These are phyloP conservation scores for Aphanocladium album DNA, from an alignment of 2,329 filamentous ascomycete genomes.

Conservation along the genomic window DNA sequence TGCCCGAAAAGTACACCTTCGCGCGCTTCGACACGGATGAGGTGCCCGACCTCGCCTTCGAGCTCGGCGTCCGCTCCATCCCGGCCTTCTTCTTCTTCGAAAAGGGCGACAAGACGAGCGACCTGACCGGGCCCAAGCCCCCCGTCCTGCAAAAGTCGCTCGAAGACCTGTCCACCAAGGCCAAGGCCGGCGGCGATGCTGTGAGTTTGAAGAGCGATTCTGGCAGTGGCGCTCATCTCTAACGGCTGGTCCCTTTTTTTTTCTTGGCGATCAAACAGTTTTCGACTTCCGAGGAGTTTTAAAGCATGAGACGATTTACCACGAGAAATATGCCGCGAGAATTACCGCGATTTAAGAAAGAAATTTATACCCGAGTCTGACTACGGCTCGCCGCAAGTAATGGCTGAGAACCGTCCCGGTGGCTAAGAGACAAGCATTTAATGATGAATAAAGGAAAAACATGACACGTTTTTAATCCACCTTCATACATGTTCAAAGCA, in stretches of 20 bases:
- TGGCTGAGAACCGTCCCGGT: background rate
- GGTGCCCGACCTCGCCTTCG: constrained; percentile 43
- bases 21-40: constrained; percentile 57
- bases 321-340: background rate
- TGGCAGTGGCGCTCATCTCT: constrained; percentile 11
- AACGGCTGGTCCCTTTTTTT: background rate
- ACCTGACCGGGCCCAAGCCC: constrained; percentile 36
- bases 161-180: constrained; percentile 22
- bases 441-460: no score
- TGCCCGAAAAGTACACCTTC: constrained; percentile 44
- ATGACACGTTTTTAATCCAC: background rate
- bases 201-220: constrained; percentile 4
- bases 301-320: background rate
- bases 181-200: constrained; percentile 17
- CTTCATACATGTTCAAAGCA: background rate
- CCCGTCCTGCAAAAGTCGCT: constrained; percentile 27
- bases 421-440: no score
- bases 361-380: background rate
- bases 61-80: constrained; percentile 50
- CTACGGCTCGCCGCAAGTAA: background rate
- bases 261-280: constrained; percentile 12
- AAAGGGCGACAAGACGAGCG: constrained; percentile 43
- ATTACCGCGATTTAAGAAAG: background rate
- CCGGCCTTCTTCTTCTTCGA: constrained; percentile 58
- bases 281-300: constrained; percentile 21